Evolutionary conservation across 768 basidiomycete genomes (phyloP).

Genomic region (Inosperma sp.): DNA sequence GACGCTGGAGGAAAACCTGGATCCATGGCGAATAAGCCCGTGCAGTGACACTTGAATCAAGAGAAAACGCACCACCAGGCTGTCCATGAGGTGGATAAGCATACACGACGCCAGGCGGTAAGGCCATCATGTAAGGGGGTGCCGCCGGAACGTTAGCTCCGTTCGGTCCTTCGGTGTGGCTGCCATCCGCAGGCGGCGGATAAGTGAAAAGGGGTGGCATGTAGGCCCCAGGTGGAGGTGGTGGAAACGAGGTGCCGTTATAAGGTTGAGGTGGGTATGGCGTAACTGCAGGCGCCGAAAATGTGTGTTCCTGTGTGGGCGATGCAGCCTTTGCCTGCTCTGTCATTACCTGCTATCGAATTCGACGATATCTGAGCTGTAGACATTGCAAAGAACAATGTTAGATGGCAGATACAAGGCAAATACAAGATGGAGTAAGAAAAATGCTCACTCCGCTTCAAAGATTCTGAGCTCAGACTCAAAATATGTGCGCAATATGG

Average conservation of each 20-base stretch:
- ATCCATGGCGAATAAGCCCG: slow-evolving; percentile 14
- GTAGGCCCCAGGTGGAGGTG: slow-evolving; percentile 34
- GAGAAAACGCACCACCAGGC: slow-evolving; percentile 30
- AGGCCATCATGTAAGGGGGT: slow-evolving; percentile 38
- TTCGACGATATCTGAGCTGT: not conserved
- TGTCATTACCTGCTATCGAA: slow-evolving; percentile 23
- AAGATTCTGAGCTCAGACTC: slow-evolving; percentile 45
- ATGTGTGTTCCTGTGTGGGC: slow-evolving; percentile 30
- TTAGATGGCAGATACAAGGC: slow-evolving; percentile 9
- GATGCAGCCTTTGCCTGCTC: slow-evolving; percentile 29
- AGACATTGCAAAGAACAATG: slow-evolving; percentile 8
- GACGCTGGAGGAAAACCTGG: slow-evolving; percentile 24
- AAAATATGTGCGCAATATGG: slow-evolving; percentile 22
- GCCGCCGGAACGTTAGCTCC: slow-evolving; percentile 22
- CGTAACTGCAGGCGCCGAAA: slow-evolving; percentile 30
- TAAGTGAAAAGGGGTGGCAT: slow-evolving; percentile 39
- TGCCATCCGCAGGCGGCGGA: slow-evolving; percentile 39
- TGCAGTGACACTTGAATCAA: not conserved
- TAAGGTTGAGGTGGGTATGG: slow-evolving; percentile 32
- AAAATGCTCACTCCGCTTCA: slow-evolving; percentile 46
- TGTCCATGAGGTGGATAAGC: slow-evolving; percentile 40
- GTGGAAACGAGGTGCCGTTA: slow-evolving; percentile 30
- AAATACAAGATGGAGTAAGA: slow-evolving; percentile 22
- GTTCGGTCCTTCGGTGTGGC: slow-evolving; percentile 33
- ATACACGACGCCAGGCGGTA: slow-evolving; percentile 43